phyloP scores from a whole-genome alignment of 1,284 basidiomycete genomes.

The Ganoderma sinense region DNA sequence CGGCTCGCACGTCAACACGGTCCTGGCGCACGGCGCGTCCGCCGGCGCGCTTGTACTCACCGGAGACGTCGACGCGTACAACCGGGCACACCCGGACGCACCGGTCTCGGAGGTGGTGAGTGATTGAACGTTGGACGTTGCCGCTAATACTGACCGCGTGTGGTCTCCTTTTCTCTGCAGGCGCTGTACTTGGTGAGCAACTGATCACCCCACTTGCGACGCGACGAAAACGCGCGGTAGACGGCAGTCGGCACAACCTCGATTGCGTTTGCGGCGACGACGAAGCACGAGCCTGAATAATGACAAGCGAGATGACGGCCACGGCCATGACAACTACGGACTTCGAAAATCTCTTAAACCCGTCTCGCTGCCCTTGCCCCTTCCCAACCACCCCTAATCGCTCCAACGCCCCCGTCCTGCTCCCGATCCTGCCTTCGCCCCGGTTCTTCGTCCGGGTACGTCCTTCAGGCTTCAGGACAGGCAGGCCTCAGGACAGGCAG shows the following conservation, averaged over 20 bases:
- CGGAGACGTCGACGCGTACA: constrained; percentile 29
- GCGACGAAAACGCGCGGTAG: neutral
- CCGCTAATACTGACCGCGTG: neutral
- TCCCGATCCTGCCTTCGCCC: too few species aligned
- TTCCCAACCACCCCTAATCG: neutral
- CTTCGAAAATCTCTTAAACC: too few species aligned
- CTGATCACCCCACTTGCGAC: constrained; percentile 4
- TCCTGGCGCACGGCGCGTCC: constrained; percentile 26
- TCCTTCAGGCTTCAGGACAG: too few species aligned
- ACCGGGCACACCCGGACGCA: constrained; percentile 22
- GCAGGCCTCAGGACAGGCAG: neutral
- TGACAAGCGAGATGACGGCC: neutral
- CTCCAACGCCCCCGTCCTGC: neutral
- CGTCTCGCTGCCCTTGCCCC: neutral
- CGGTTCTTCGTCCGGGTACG: too few species aligned
- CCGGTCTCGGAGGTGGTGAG: constrained; percentile 26
- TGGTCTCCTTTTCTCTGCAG: constrained; percentile 3
- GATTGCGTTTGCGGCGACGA: neutral
- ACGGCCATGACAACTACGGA: neutral
- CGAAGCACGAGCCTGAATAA: neutral
- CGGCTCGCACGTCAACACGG: constrained; percentile 25
- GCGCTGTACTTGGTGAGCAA: constrained; percentile 22
- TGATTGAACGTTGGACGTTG: neutral
- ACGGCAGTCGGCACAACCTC: neutral
- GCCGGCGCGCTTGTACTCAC: constrained; percentile 30